Conservation (phyloP, 2,329 filamentous ascomycete genomes). For the Cytospora piceae region DNA sequence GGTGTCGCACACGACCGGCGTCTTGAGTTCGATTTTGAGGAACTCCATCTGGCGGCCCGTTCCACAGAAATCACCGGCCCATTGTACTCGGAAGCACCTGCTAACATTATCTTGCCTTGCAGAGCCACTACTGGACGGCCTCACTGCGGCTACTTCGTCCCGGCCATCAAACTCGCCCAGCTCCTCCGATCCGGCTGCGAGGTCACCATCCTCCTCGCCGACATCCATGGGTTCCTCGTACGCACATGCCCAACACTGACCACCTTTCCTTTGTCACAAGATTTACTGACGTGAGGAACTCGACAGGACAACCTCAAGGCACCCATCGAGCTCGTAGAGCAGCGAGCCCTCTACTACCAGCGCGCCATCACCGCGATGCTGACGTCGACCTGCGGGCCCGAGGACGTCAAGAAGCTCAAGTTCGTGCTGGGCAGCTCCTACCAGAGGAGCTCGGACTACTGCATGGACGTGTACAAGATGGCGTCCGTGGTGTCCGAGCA, state of each 20-base stretch:
- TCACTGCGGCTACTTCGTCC: slow-evolving; percentile 88
- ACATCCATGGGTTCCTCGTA: slow-evolving; percentile 73
- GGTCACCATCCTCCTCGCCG: slow-evolving; percentile 76
- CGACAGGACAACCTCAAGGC: slow-evolving; percentile 69
- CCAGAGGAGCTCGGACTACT: slow-evolving; percentile 74
- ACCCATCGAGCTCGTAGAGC: slow-evolving; percentile 82
- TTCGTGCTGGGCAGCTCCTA: slow-evolving; percentile 87
- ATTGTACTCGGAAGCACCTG: not conserved
- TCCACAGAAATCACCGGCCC: not conserved
- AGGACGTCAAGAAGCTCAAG: slow-evolving; percentile 70
- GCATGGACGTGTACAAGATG: slow-evolving; percentile 86
- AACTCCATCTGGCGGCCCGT: not conserved
- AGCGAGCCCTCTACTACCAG: slow-evolving; percentile 83
- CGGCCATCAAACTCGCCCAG: slow-evolving; percentile 87
- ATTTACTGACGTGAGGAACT: slow-evolving; percentile 5
- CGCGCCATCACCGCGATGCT: slow-evolving; percentile 75
- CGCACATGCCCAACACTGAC: not conserved
- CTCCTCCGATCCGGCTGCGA: slow-evolving; percentile 84
- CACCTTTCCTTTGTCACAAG: not conserved
- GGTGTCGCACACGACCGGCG: not conserved
- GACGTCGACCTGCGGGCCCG: slow-evolving; percentile 71
- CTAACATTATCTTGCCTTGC: slow-evolving; percentile 16
- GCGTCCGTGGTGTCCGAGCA: slow-evolving; percentile 72
- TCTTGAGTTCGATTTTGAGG: not conserved
- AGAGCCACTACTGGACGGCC: slow-evolving; percentile 86